These are phyloP conservation scores for Cryptosporidium andersoni DNA, from an alignment of 169 alveolate species.

Conservation along the genomic window DNA sequence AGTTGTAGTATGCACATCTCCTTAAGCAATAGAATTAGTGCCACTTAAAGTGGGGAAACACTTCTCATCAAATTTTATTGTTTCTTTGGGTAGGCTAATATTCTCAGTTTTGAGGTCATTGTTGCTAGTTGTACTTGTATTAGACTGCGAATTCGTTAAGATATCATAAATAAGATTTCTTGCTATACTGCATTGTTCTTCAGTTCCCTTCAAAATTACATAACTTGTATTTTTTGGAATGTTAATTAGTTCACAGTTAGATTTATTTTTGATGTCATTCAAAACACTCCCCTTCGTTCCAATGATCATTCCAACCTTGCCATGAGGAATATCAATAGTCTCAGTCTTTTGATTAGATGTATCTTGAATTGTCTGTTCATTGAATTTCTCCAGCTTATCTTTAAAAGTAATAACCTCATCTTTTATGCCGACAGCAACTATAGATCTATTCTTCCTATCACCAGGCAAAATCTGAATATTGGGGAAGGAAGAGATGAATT, in stretches of 20 bases:
- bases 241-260: slow-evolving; percentile 56
- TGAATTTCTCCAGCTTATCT: slow-evolving; percentile 40
- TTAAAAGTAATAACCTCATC: slow-evolving; percentile 41
- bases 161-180: slow-evolving; percentile 57
- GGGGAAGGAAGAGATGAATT: slow-evolving; percentile 31
- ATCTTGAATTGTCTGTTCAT: slow-evolving; percentile 15
- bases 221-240: slow-evolving; percentile 57
- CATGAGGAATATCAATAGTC: slow-evolving; percentile 47
- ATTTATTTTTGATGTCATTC: slow-evolving; percentile 49
- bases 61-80: slow-evolving; percentile 60
- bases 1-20: neutral
- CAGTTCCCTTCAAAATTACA: slow-evolving; percentile 57
- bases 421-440: slow-evolving; percentile 34
- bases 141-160: slow-evolving; percentile 29
- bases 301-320: slow-evolving; percentile 57
- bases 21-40: slow-evolving; percentile 8
- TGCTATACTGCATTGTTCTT: slow-evolving; percentile 69
- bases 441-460: slow-evolving; percentile 25
- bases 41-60: slow-evolving; percentile 67
- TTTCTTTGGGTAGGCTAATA: slow-evolving; percentile 16
- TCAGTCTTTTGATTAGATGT: slow-evolving; percentile 44
- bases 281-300: slow-evolving; percentile 60
- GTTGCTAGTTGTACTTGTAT: slow-evolving; percentile 49
- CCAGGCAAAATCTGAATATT: slow-evolving; percentile 45
- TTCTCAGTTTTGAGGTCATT: slow-evolving; percentile 37